Conservation (phyloP, 2,329 filamentous ascomycete species). For the Chaetomiaceae sp. region DNA sequence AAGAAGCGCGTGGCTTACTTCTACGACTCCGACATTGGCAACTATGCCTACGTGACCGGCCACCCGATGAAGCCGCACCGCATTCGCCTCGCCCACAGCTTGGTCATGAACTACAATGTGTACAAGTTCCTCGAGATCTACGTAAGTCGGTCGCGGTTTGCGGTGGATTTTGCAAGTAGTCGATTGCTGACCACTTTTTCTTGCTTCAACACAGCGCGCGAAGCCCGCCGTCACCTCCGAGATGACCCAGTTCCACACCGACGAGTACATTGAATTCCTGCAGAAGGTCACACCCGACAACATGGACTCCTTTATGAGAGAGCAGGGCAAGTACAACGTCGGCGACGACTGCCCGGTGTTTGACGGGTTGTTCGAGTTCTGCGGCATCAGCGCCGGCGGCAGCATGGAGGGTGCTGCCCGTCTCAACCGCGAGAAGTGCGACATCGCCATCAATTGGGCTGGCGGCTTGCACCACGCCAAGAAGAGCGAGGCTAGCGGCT, state of each 20-base stretch:
- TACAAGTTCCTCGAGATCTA: conserved; percentile 98
- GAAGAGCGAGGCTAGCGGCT: conserved; percentile 91
- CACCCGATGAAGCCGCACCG: conserved; percentile 99
- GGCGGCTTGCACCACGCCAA: conserved; percentile 96
- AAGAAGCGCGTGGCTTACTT: conserved; percentile 92
- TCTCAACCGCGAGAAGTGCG: conserved; percentile 83
- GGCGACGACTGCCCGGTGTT: conserved; percentile 97
- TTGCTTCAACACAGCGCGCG: conserved; percentile 54
- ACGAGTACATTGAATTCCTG: conserved; percentile 93
- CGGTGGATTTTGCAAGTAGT: neutral
- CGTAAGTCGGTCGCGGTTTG: conserved; percentile 50
- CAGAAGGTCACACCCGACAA: conserved; percentile 96
- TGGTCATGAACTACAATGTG: conserved; percentile 93
- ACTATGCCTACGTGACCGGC: conserved; percentile 93
- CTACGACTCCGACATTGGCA: conserved; percentile 96
- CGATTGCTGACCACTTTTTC: neutral
- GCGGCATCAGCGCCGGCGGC: conserved; percentile 87
- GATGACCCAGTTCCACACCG: conserved; percentile 89
- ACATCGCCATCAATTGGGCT: conserved; percentile 98
- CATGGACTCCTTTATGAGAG: conserved; percentile 88
- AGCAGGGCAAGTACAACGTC: conserved; percentile 91
- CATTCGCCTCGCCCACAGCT: conserved; percentile 86
- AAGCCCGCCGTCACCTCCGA: conserved; percentile 86
- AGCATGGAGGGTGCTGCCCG: conserved; percentile 91
- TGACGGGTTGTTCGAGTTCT: conserved; percentile 95